Conservation (phyloP, 768 basidiomycete genomes). For the Fistulinella prunicolor region DNA sequence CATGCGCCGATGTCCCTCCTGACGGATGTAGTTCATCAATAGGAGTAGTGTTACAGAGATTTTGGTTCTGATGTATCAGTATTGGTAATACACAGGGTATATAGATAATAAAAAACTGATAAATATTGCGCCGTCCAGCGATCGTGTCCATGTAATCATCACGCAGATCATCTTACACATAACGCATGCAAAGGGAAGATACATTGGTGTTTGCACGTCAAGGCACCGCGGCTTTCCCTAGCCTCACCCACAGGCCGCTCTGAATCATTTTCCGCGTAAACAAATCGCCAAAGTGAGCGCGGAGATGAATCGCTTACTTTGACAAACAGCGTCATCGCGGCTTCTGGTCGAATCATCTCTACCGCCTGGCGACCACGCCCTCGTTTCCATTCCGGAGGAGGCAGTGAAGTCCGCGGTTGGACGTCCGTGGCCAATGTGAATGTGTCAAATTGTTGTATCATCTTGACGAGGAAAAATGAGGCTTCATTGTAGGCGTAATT, state of each 20-base stretch:
- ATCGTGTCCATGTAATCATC: too few relatives aligned
- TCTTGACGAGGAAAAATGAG: conserved; percentile 65
- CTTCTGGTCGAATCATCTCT: conserved; percentile 62
- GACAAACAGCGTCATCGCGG: conserved; percentile 61
- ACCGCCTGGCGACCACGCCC: conserved; percentile 44
- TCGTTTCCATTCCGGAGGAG: conserved; percentile 54
- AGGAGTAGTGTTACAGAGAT: too few relatives aligned
- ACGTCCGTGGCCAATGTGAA: conserved; percentile 59
- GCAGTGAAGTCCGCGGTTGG: conserved; percentile 60
- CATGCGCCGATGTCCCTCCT: background rate
- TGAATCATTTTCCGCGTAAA: conserved; percentile 20
- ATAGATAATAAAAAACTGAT: conserved; percentile 14
- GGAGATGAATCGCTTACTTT: conserved; percentile 45
- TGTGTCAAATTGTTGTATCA: conserved; percentile 62
- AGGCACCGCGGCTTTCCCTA: conserved; percentile 28
- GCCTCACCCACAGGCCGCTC: conserved; percentile 61
- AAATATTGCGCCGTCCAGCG: conserved; percentile 5
- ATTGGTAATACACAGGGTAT: conserved; percentile 9
- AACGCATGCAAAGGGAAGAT: too few relatives aligned
- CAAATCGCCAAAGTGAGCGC: background rate
- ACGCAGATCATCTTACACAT: too few relatives aligned
- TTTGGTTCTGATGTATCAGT: background rate
- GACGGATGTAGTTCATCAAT: too few relatives aligned
- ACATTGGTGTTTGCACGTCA: conserved; percentile 10
- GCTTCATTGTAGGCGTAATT: conserved; percentile 77